A percentile compares a stretch with the other conserved stretches of the same genome.
Conservation (phyloP, 1,284 basidiomycete species). For the Sporisorium sorghi region DNA sequence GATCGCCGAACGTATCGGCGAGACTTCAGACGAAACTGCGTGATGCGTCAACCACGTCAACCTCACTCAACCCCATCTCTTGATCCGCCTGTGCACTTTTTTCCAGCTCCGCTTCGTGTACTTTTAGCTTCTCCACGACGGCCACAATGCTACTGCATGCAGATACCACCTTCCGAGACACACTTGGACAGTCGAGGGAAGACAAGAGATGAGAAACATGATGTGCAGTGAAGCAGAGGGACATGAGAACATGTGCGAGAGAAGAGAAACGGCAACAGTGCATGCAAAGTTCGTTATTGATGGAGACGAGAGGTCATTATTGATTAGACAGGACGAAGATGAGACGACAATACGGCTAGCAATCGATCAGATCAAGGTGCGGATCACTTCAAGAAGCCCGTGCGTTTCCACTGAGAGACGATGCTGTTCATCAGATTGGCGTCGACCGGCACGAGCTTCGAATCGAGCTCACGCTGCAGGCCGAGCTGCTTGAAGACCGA, state of each 20-base stretch:
- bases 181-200: not conserved
- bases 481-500: constrained; percentile 9
- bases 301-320: no score
- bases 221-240: not conserved
- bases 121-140: not conserved
- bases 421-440: constrained; percentile 12
- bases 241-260: not conserved
- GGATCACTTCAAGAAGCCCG: constrained; percentile 12
- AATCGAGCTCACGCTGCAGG: constrained; percentile 1
- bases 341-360: not conserved
- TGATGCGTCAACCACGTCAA: no score
- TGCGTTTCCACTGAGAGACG: constrained; percentile 14
- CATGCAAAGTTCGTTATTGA: no score
- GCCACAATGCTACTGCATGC: not conserved
- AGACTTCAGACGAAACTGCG: not conserved
- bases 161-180: no score
- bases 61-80: no score
- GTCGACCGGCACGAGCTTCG: constrained; percentile 10
- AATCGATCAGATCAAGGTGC: not conserved
- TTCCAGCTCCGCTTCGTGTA: not conserved
- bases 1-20: constrained; percentile 25
- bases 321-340: no score
- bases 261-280: not conserved
- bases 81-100: not conserved
- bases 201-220: not conserved